Evolutionary conservation across 345 rosid genomes (phyloP).

Genomic region (Arabidopsis thaliana): TAIR10.1 NC_003070.9:3244001-3244500

Average conservation of each 20-base stretch:
- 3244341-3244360: constrained; percentile 34
- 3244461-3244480: constrained; percentile 96
- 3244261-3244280: constrained; percentile 40
- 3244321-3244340: constrained; percentile 35
- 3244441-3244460: constrained; percentile 93
- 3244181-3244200: constrained; percentile 34
- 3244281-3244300: constrained; percentile 46
- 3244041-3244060: constrained; percentile 1
- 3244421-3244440: constrained; percentile 99
- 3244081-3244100: constrained; percentile 4
- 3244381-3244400: constrained; percentile 86
- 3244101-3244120: background rate
- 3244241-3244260: constrained; percentile 23
- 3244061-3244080: constrained; percentile 30
- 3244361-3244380: constrained; percentile 59
- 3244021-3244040: constrained; percentile 14
- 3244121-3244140: background rate
- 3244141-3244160: constrained; percentile 30
- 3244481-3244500: constrained; percentile 93
- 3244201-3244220: constrained; percentile 28
- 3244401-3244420: constrained; percentile 91
- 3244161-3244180: constrained; percentile 14
- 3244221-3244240: constrained; percentile 22
- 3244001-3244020: background rate
- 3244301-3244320: constrained; percentile 36